Evolutionary conservation across 1,139 yeast genomes (phyloP).

Genomic region (Taphrina pruni): DNA sequence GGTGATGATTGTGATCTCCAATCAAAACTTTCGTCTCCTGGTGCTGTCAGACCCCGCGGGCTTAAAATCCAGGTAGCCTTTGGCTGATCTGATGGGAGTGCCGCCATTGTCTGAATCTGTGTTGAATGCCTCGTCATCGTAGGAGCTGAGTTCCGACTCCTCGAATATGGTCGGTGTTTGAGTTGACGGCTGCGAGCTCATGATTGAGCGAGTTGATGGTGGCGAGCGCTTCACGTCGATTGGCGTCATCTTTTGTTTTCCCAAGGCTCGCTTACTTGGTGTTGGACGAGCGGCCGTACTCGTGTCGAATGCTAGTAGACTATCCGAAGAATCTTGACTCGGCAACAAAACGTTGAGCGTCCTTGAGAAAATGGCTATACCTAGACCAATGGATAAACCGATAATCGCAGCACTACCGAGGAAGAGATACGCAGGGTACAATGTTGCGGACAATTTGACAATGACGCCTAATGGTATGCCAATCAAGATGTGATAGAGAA

Average conservation of each 20-base stretch:
- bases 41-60: conserved; percentile 6
- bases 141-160: conserved; percentile 26
- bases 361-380: conserved; percentile 11
- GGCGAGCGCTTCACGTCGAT: conserved; percentile 14
- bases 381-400: conserved; percentile 15
- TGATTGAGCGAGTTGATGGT: conserved; percentile 18
- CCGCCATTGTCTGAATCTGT: conserved; percentile 19
- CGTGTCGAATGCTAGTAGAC: conserved; percentile 12
- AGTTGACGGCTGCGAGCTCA: conserved; percentile 18
- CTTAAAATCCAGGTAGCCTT: conserved; percentile 16
- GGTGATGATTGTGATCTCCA: too few relatives aligned
- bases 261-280: conserved; percentile 1
- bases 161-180: conserved; percentile 30
- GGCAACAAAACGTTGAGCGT: conserved; percentile 1
- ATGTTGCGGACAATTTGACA: not conserved
- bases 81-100: not conserved
- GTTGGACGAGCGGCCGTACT: not conserved
- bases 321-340: not conserved
- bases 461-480: conserved; percentile 12
- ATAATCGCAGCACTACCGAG: conserved; percentile 28
- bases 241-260: conserved; percentile 8
- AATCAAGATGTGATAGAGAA: conserved; percentile 1
- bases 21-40: conserved; percentile 7
- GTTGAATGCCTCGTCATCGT: conserved; percentile 22
- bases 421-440: conserved; percentile 29